Evolutionary conservation across 2,329 filamentous ascomycete species (phyloP).

Genomic region (Arthrinium phaeospermum): DNA sequence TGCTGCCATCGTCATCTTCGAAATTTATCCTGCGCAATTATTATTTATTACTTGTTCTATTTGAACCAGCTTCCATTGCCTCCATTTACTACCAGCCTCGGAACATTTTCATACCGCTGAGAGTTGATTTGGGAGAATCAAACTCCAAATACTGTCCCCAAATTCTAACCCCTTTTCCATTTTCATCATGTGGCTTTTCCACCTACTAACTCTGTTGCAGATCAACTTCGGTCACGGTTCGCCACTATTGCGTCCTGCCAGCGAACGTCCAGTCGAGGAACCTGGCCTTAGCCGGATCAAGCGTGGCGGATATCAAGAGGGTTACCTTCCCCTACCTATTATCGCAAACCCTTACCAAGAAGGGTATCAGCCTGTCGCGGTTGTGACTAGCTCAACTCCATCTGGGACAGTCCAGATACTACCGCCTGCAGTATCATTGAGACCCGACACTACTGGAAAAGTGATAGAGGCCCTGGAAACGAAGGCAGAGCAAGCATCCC

Average conservation of each 20-base stretch:
- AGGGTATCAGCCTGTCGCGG: conserved; percentile 34
- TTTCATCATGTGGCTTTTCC: conserved; percentile 6
- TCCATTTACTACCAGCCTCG: neutral
- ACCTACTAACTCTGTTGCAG: conserved; percentile 9
- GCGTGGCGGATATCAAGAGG: conserved; percentile 22
- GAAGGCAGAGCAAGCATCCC: conserved; percentile 29
- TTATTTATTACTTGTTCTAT: neutral
- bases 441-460: conserved; percentile 41
- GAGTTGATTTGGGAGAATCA: neutral
- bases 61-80: neutral
- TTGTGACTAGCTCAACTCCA: conserved; percentile 38
- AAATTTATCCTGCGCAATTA: neutral
- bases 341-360: conserved; percentile 30
- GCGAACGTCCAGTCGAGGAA: neutral
- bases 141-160: neutral
- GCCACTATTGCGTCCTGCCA: neutral
- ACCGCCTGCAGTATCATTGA: conserved; percentile 33
- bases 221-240: neutral
- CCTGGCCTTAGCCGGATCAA: neutral
- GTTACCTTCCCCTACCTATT: conserved; percentile 24
- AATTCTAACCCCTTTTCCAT: neutral
- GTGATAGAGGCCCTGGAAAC: conserved; percentile 40
- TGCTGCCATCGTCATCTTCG: neutral
- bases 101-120: neutral
- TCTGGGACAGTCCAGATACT: conserved; percentile 43